Evolutionary conservation across 441 rosid genomes (phyloP), one percentile per base, ranked within the genome.

Genomic region (Erysimum pusillum): DNA sequence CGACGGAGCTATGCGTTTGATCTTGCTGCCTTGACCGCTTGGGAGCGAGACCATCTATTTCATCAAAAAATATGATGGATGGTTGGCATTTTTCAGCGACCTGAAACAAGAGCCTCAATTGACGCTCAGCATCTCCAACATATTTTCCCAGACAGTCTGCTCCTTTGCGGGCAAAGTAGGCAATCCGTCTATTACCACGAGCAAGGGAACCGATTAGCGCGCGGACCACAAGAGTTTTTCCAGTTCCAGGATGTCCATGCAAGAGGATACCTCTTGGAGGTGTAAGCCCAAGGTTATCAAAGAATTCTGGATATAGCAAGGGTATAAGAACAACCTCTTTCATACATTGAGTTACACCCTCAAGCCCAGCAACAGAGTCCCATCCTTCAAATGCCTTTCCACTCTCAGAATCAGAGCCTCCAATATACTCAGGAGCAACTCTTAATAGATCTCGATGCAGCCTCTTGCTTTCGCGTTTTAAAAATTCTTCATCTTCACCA

Each of bases 1-100:
- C 99, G 79, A 96, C 99, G n/a, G 99, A 96, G 85, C 94, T 90
- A 81, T 96, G 99, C 46, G 98, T 96, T 87, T 96, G 99, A 85
- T 96, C 99, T 82, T 92, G 97, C 82, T 89, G 98, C 87, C 94
- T 87, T 34, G 98, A 86, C 62, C 98, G 92, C 45, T 82, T 78
- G 69, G 99, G 99, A 65, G 99, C 99, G 49, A 93, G 86, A 45
- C 99, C 99, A 85, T 93, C 99, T 69, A 96, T 91, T 85, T 96
- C 99, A 81, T 96, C 99, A 75, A 96, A 96, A 86, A 96, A 96
- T 80, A 96, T 96, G 69, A 93, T 87, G 32, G 98, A 96, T 71
- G 98, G 98, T 81, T 93, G 99, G 75, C 99, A 90, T 79, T 80
- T 92, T 84, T 96, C 99, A 69, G 99, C 99, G 64, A 96, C 98